Percentiles rank a stretch among this genome's conserved stretches.
phyloP scores from a whole-genome alignment of 169 alveolate genomes.

The Plasmodium cynomolgi region DNA sequence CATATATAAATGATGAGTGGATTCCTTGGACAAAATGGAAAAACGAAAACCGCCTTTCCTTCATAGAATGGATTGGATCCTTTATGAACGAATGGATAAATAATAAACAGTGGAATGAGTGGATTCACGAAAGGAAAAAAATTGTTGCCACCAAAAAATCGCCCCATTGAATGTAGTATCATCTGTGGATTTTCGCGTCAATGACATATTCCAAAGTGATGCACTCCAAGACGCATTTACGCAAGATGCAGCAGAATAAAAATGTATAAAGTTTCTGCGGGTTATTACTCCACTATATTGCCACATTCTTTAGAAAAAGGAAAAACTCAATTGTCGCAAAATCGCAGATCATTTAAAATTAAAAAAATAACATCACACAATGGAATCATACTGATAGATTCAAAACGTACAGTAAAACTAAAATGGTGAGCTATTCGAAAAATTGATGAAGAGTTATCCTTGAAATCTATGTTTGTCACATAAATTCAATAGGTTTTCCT shows the following conservation, averaged over 20 bases:
- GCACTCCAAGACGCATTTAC: neutral
- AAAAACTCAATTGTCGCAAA: no score
- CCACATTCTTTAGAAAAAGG: no score
- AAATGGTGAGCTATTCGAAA: no score
- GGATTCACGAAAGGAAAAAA: neutral
- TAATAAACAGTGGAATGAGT: neutral
- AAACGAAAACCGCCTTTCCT: neutral
- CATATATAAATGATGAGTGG: slow-evolving; percentile 8
- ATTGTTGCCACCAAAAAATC: neutral
- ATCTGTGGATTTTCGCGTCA: neutral
- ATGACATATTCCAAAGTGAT: neutral
- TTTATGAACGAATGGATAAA: neutral
- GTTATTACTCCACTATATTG: no score
- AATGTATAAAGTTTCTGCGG: neutral
- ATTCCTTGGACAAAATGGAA: slow-evolving; percentile 7
- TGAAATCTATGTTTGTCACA: no score
- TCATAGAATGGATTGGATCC: neutral
- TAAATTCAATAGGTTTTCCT: no score
- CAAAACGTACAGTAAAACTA: no score
- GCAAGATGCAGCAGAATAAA: neutral
- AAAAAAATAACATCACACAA: no score
- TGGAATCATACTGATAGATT: no score
- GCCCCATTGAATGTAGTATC: neutral
- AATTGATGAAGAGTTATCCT: no score
- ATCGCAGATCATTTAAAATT: no score